These are phyloP conservation scores for Lanzia echinophila DNA, from an alignment of 2,329 filamentous ascomycete species.

Conservation along the genomic window DNA sequence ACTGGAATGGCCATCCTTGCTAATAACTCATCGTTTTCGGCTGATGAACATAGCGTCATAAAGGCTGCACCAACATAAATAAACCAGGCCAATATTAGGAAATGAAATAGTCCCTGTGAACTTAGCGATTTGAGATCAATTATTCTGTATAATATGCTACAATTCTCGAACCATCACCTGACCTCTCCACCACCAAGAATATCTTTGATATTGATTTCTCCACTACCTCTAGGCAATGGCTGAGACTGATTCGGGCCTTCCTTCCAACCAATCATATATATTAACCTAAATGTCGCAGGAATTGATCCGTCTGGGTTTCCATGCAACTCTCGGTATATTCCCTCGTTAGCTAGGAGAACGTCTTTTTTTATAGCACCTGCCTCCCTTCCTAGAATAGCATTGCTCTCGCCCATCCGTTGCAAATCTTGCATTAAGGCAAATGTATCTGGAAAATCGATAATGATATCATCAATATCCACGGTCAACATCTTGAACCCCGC, in stretches of 20 bases:
- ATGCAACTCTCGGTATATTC: constrained; percentile 82
- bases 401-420: constrained; percentile 93
- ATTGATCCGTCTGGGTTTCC: constrained; percentile 70
- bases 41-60: too few species aligned
- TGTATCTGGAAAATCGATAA: constrained; percentile 86
- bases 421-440: constrained; percentile 91
- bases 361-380: constrained; percentile 72
- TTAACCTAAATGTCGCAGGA: constrained; percentile 89
- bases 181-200: constrained; percentile 43
- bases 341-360: constrained; percentile 78
- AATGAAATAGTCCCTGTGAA: too few species aligned
- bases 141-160: too few species aligned
- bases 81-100: too few species aligned
- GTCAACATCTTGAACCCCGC: constrained; percentile 94
- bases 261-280: constrained; percentile 99
- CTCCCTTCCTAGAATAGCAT: constrained; percentile 80
- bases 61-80: too few species aligned
- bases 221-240: constrained; percentile 77
- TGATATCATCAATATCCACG: constrained; percentile 93
- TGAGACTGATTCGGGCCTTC: constrained; percentile 71
- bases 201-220: constrained; percentile 83
- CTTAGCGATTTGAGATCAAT: too few species aligned
- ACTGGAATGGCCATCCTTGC: too few species aligned
- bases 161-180: constrained; percentile 20
- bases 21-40: too few species aligned